Evolutionary conservation across 1,284 basidiomycete species (phyloP).

Genomic region (Stereum hirsutum): DNA sequence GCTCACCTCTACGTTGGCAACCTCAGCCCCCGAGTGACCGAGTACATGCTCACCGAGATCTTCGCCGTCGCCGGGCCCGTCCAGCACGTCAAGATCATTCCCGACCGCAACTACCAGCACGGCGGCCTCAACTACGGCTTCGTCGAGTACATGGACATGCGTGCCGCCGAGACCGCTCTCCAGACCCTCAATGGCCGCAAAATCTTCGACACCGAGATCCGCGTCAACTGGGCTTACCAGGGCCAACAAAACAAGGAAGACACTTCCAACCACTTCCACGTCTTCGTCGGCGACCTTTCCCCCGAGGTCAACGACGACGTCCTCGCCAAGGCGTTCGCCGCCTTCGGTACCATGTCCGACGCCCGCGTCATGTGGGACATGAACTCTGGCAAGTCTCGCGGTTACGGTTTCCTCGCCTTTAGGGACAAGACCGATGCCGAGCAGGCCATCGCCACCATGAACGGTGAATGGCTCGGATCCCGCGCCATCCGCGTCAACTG

Average conservation of each 20-base stretch:
- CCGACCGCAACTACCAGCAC: constrained; percentile 95
- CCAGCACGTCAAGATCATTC: constrained; percentile 97
- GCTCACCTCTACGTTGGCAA: constrained; percentile 98
- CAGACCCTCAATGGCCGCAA: constrained; percentile 96
- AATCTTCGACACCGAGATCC: constrained; percentile 96
- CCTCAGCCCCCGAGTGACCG: constrained; percentile 86
- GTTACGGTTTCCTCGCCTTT: constrained; percentile 91
- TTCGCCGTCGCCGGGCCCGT: constrained; percentile 94
- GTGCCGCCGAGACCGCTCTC: constrained; percentile 92
- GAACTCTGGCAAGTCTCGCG: constrained; percentile 96
- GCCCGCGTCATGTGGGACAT: constrained; percentile 99
- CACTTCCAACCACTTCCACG: constrained; percentile 91
- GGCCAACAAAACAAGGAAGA: constrained; percentile 95
- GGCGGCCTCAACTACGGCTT: constrained; percentile 98
- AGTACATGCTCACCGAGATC: constrained; percentile 94
- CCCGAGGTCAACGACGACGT: constrained; percentile 99
- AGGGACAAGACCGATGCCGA: constrained; percentile 97
- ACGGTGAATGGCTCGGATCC: constrained; percentile 97
- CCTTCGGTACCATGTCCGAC: constrained; percentile 92
- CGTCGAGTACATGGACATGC: constrained; percentile 97
- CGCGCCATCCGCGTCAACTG: constrained; percentile 98
- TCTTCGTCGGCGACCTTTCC: constrained; percentile 96
- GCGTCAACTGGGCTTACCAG: constrained; percentile 98
- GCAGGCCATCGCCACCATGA: constrained; percentile 97
- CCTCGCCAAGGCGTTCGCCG: constrained; percentile 89